Conservation (phyloP, 73 alveolate species). For the Tetrahymena malaccensis region DNA sequence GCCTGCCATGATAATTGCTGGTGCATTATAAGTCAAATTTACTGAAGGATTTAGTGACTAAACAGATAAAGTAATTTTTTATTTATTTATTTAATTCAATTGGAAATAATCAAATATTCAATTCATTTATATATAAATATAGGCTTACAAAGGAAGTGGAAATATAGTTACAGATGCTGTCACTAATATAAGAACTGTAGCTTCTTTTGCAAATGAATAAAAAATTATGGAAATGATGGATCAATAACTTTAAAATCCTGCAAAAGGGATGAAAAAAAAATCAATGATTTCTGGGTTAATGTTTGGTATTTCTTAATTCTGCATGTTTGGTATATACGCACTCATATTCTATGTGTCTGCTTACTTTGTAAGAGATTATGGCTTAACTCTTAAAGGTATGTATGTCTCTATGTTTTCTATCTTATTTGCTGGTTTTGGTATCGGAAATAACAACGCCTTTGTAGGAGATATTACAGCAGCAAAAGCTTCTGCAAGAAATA, state of each 20-base stretch:
- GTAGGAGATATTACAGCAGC: slow-evolving; percentile 74
- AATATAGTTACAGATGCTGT: slow-evolving; percentile 71
- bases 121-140: too few species aligned
- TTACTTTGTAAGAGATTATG: slow-evolving; percentile 42
- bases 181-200: slow-evolving; percentile 72
- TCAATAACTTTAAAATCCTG: slow-evolving; percentile 17
- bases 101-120: too few species aligned
- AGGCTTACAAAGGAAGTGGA: slow-evolving; percentile 72
- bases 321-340: slow-evolving; percentile 67
- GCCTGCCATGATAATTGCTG: slow-evolving; percentile 58
- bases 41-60: slow-evolving; percentile 45
- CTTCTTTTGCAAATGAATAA: slow-evolving; percentile 71
- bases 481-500: slow-evolving; percentile 34
- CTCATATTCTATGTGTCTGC: slow-evolving; percentile 72
- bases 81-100: not conserved
- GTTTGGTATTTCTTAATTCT: slow-evolving; percentile 69
- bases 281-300: slow-evolving; percentile 61
- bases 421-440: slow-evolving; percentile 68
- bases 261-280: slow-evolving; percentile 30
- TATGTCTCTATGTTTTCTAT: slow-evolving; percentile 62
- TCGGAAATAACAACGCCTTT: slow-evolving; percentile 60
- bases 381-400: slow-evolving; percentile 41
- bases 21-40: slow-evolving; percentile 46
- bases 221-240: slow-evolving; percentile 56
- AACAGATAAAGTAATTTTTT: slow-evolving; percentile 1